These are phyloP conservation scores for Aspergillus sp. DNA, from an alignment of 2,329 filamentous ascomycete species.

Conservation along the genomic window DNA sequence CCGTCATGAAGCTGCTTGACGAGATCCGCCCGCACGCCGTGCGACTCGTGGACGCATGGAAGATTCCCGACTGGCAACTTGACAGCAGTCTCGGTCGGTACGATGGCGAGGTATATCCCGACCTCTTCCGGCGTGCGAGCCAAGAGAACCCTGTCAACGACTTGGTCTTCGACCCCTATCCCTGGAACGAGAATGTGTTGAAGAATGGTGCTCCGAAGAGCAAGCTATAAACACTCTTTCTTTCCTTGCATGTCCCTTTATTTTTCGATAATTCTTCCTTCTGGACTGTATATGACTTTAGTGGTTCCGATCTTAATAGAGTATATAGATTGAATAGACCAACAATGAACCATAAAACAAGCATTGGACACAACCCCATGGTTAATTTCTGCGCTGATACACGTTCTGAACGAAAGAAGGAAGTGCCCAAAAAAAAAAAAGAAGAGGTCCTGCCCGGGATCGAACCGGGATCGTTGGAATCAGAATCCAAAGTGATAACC, in stretches of 20 bases:
- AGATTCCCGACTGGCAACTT: constrained; percentile 71
- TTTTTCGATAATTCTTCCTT: too few species aligned
- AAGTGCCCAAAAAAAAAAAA: background rate
- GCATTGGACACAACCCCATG: too few species aligned
- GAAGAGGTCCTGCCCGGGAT: constrained; percentile 1
- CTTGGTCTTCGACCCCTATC: constrained; percentile 66
- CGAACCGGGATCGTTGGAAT: constrained; percentile 2
- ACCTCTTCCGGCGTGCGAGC: constrained; percentile 65
- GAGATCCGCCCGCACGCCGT: constrained; percentile 69
- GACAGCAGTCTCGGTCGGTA: constrained; percentile 63
- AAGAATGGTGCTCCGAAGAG: constrained; percentile 43
- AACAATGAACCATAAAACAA: too few species aligned
- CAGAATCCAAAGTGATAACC: constrained; percentile 1
- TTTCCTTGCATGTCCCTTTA: background rate
- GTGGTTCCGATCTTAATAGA: too few species aligned
- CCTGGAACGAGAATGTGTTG: constrained; percentile 54
- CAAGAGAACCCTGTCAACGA: constrained; percentile 68
- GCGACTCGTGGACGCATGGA: constrained; percentile 65
- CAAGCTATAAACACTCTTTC: constrained; percentile 26
- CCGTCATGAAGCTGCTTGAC: constrained; percentile 62
- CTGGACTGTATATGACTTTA: too few species aligned
- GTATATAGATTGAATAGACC: too few species aligned
- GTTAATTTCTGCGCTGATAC: too few species aligned
- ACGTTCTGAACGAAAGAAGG: background rate
- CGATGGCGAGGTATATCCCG: constrained; percentile 71